Base-by-base conservation (phyloP, 2,329 filamentous ascomycete genomes). In the Fusarium sp. region DNA sequence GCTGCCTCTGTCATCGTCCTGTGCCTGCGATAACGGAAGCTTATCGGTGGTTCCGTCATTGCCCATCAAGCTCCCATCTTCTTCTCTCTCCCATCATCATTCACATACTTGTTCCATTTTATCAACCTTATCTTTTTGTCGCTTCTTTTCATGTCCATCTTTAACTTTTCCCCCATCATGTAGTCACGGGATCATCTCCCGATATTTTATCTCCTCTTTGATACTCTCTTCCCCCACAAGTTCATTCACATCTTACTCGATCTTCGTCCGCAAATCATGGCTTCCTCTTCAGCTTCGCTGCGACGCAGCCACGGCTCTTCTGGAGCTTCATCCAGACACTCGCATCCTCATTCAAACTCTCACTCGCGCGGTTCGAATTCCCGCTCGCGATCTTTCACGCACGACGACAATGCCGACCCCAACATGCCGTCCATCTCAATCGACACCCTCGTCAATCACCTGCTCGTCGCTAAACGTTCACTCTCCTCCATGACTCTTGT, bases 401-500 rank as follows among this genome's bases (percentile, higher is more conserved):
- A 46, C 61, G 65, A 73, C 44, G 71, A 73, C 62, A 69, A 74
- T 58, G 59, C 57, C 42, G 61, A 67, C 55, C 6, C 55, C 25
- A 51, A 54, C 42, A 44, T 59, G 9, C 49, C 65, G 4, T 69
- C 68, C 49, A 76, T 80, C 55, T 73, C 79, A 33, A 87, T 97
- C 75, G 93, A 97, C 73, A 89, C 88, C 23, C 88, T 98, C 44
- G 92, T 97, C 61, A 87, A 89, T 58, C 90, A 97, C 80, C 90
- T 97, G 34, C 88, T 97, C 40, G 90, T 91, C 29, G 92, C 95
- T 8, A 97, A 97, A 78, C 89, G 93, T 46, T 94, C 94, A 1
- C 86, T 98, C 4, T 92, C 91, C 14, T 93, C 93, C 10, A 93
- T 96, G 78, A 88, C 85, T 42, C 89, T 92, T 65, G 93, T 97